These are phyloP conservation scores for Trichoderma sp. DNA, from an alignment of 2,329 filamentous ascomycete species.

Conservation along the genomic window DNA sequence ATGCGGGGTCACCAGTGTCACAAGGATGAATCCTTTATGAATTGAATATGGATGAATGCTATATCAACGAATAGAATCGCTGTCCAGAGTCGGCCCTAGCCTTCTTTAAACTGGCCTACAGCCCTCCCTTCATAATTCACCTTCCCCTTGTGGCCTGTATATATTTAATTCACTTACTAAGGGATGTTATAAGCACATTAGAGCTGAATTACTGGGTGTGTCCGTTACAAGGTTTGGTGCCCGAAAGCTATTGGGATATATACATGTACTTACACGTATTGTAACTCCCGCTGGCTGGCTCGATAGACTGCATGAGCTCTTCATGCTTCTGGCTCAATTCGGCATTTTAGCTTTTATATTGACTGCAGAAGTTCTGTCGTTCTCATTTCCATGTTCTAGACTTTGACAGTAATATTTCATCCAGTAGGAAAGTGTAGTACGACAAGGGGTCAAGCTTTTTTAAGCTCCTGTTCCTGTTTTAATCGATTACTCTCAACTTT, in stretches of 20 bases:
- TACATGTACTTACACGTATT: neutral
- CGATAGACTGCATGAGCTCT: neutral
- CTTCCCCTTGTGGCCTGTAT: neutral
- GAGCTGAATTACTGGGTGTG: neutral
- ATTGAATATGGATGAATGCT: neutral
- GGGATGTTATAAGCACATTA: neutral
- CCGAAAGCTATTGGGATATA: neutral
- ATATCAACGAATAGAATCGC: neutral
- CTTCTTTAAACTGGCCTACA: neutral
- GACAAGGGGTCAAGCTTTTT: neutral
- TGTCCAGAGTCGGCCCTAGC: neutral
- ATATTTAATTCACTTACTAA: neutral
- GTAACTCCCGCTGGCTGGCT: neutral
- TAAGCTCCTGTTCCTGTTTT: neutral
- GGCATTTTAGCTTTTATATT: neutral
- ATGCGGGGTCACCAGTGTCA: neutral
- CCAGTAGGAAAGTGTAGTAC: accelerated
- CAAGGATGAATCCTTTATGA: neutral
- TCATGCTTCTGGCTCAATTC: neutral
- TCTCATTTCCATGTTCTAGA: neutral
- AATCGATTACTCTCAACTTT: neutral
- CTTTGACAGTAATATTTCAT: too few relatives aligned
- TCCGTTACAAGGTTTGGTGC: neutral
- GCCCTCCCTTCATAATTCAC: too few relatives aligned
- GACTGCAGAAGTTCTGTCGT: neutral